Conservation (phyloP, 129 eudicot genomes). For the Calendula officinalis region DNA sequence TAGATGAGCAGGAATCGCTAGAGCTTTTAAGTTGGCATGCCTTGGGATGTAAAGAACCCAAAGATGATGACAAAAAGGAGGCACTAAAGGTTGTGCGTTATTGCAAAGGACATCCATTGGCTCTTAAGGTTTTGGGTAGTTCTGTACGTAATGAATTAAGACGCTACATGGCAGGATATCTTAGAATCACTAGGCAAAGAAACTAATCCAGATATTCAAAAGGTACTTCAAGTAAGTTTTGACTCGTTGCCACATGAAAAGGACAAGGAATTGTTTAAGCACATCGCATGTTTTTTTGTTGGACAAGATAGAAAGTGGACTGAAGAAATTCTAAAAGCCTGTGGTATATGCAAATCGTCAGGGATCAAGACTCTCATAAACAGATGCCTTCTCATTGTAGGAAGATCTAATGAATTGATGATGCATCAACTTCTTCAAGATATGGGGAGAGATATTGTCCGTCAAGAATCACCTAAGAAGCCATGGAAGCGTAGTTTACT, state of each 20-base stretch:
- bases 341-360: not conserved
- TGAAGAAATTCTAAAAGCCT: not conserved
- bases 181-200: slow-evolving; percentile 15
- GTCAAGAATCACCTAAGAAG: slow-evolving; percentile 26
- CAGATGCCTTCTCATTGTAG: slow-evolving; percentile 19
- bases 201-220: not conserved
- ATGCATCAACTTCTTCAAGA: slow-evolving; percentile 34
- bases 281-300: slow-evolving; percentile 24
- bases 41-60: not conserved
- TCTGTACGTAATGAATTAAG: not conserved
- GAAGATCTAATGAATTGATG: not conserved
- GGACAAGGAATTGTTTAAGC: slow-evolving; percentile 14
- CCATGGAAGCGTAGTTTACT: slow-evolving; percentile 29
- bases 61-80: not conserved
- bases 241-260: slow-evolving; percentile 22
- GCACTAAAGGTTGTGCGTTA: not conserved
- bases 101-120: slow-evolving; percentile 4
- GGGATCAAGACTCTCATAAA: slow-evolving; percentile 10
- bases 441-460: slow-evolving; percentile 32
- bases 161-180: not conserved
- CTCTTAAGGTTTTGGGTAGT: slow-evolving; percentile 5
- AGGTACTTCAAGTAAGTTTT: slow-evolving; percentile 15
- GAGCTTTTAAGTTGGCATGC: slow-evolving; percentile 13
- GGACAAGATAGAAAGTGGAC: slow-evolving; percentile 8
- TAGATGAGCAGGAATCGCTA: not conserved